Percentiles rank a stretch among this genome's conserved stretches.
Evolutionary conservation across 2,329 filamentous ascomycete species (phyloP).

Genomic region (Xylaria sp.): DNA sequence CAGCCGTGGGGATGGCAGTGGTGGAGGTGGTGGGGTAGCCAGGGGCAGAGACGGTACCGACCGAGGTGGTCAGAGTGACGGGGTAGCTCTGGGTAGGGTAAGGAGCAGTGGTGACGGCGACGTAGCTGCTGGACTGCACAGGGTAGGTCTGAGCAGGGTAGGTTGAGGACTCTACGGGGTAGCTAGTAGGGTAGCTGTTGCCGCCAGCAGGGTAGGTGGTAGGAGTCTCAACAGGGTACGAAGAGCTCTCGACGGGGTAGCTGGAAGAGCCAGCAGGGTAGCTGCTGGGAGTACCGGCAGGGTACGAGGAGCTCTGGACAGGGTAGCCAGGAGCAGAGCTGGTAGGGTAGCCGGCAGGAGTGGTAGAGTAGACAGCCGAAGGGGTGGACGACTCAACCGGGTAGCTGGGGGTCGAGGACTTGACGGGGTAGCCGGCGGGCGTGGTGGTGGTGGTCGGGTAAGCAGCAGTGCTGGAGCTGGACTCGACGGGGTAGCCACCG

Average conservation of each 20-base stretch:
- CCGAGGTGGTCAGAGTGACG: slow-evolving; percentile 32
- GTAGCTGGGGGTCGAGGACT: slow-evolving; percentile 18
- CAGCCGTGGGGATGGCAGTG: slow-evolving; percentile 37
- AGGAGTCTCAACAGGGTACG: slow-evolving; percentile 23
- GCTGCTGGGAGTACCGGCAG: neutral
- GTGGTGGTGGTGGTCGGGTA: slow-evolving; percentile 3
- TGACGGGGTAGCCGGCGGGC: slow-evolving; percentile 18
- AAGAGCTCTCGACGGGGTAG: slow-evolving; percentile 16
- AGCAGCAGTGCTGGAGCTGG: slow-evolving; percentile 23
- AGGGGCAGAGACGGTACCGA: slow-evolving; percentile 30
- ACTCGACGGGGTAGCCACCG: slow-evolving; percentile 30
- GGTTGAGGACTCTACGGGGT: slow-evolving; percentile 9
- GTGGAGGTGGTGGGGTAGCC: slow-evolving; percentile 25
- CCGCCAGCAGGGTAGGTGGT: slow-evolving; percentile 27
- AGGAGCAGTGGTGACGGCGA: slow-evolving; percentile 25
- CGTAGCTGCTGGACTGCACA: slow-evolving; percentile 21
- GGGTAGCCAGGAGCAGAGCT: slow-evolving; percentile 29
- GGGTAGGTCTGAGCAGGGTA: slow-evolving; percentile 30
- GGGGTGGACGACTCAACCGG: slow-evolving; percentile 10
- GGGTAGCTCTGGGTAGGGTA: slow-evolving; percentile 36
- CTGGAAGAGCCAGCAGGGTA: slow-evolving; percentile 9
- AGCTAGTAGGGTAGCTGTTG: slow-evolving; percentile 26
- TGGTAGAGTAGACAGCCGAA: slow-evolving; percentile 10
- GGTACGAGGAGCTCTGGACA: slow-evolving; percentile 13
- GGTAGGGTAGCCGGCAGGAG: slow-evolving; percentile 14